Evolutionary conservation across 306 rosid species (phyloP).

Genomic region (Sicyos baderoa): DNA sequence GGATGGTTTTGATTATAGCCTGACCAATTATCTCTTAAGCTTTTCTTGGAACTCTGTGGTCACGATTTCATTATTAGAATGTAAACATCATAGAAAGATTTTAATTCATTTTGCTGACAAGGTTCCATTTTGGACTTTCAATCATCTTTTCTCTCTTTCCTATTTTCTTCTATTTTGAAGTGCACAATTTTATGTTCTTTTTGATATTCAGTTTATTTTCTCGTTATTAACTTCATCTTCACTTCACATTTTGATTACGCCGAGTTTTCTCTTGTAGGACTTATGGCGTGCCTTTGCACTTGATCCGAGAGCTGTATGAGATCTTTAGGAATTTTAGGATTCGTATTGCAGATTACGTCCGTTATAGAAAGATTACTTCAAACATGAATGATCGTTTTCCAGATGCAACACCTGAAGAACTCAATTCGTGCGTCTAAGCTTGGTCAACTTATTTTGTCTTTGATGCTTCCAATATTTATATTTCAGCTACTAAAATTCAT

Average conservation of each 20-base stretch:
- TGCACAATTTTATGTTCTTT: background rate
- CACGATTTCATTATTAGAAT: background rate
- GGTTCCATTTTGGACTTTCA: background rate
- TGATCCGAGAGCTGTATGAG: slow-evolving; percentile 95
- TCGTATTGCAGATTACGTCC: slow-evolving; percentile 77
- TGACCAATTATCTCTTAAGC: background rate
- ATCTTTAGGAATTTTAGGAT: slow-evolving; percentile 89
- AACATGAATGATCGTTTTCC: slow-evolving; percentile 98
- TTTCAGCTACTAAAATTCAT: slow-evolving; percentile 14
- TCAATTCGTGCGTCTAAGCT: slow-evolving; percentile 60
- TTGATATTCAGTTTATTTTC: background rate
- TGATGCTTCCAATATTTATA: slow-evolving; percentile 12
- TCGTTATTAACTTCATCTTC: background rate
- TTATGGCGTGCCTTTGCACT: slow-evolving; percentile 93
- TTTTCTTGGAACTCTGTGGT: slow-evolving; percentile 5
- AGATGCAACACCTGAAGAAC: slow-evolving; percentile 95
- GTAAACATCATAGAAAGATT: background rate
- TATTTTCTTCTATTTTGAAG: background rate
- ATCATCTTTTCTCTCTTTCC: background rate
- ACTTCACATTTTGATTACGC: slow-evolving; percentile 19
- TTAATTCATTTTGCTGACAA: background rate
- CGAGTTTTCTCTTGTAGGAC: slow-evolving; percentile 39
- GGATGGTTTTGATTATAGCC: slow-evolving; percentile 3
- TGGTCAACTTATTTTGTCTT: background rate
- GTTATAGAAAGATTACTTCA: slow-evolving; percentile 94